Evolutionary conservation across 2,329 filamentous ascomycete species (phyloP).

Genomic region (Fusarium multiceps): DNA sequence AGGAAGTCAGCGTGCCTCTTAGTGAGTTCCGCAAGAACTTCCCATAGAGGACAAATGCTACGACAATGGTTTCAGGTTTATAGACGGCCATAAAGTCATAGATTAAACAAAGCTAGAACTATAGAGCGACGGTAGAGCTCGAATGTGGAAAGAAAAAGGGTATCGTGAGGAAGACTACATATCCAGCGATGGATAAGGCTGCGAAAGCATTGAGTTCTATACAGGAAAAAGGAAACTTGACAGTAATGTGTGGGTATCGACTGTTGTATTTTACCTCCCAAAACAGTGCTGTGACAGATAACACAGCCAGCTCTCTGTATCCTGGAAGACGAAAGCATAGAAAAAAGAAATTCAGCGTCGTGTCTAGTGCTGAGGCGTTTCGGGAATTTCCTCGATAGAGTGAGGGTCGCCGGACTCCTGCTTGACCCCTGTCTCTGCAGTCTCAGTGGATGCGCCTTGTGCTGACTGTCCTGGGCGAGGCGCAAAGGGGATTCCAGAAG

Average conservation of each 20-base stretch:
- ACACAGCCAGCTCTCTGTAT: conserved; percentile 19
- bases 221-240: conserved; percentile 9
- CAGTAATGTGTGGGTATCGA: conserved; percentile 25
- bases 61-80: not conserved
- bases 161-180: conserved; percentile 40
- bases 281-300: conserved; percentile 5
- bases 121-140: conserved; percentile 13
- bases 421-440: not conserved
- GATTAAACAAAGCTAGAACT: conserved; percentile 36
- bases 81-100: conserved; percentile 27
- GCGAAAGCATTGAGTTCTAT: conserved; percentile 7
- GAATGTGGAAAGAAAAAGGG: conserved; percentile 25
- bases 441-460: conserved; percentile 2
- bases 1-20: conserved; percentile 58
- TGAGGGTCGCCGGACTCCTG: not conserved
- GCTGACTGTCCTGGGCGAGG: conserved; percentile 40
- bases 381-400: conserved; percentile 8
- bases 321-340: not conserved
- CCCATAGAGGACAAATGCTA: not conserved
- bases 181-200: conserved; percentile 25
- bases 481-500: conserved; percentile 61
- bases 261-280: conserved; percentile 4
- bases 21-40: conserved; percentile 53
- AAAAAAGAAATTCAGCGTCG: not conserved
- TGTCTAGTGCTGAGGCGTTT: conserved; percentile 14